A percentile compares a stretch with the other conserved stretches of the same genome.
phyloP scores from a whole-genome alignment of 768 basidiomycete species.

The Suillus tomentosus region DNA sequence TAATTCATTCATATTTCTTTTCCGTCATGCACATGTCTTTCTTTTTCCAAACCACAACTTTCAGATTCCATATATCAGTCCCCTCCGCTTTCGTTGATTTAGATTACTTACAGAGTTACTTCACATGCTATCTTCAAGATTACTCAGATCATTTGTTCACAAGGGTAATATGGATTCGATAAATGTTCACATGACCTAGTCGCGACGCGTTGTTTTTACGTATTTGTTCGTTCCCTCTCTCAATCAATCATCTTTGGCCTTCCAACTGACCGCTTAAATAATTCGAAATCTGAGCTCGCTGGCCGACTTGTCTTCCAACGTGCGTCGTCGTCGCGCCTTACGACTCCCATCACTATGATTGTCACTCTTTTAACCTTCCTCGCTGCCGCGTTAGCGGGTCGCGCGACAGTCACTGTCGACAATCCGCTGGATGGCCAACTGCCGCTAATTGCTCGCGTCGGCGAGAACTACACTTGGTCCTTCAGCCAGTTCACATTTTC shows the following conservation, averaged over 20 bases:
- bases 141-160: slow-evolving; percentile 1
- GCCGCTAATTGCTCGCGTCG: slow-evolving; percentile 74
- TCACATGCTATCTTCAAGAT: slow-evolving; percentile 17
- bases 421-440: slow-evolving; percentile 72
- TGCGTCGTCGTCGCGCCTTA: slow-evolving; percentile 43
- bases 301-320: slow-evolving; percentile 52
- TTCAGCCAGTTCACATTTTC: slow-evolving; percentile 68
- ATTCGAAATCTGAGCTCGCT: slow-evolving; percentile 49
- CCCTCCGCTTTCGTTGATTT: slow-evolving; percentile 16
- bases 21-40: slow-evolving; percentile 4
- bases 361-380: slow-evolving; percentile 58
- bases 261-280: neutral
- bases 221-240: slow-evolving; percentile 15
- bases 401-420: slow-evolving; percentile 51
- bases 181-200: slow-evolving; percentile 30
- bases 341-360: slow-evolving; percentile 63
- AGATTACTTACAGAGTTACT: slow-evolving; percentile 21
- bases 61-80: slow-evolving; percentile 8
- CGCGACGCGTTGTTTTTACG: slow-evolving; percentile 23
- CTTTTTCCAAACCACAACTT: neutral
- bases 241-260: slow-evolving; percentile 12
- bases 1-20: slow-evolving; percentile 25
- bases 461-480: slow-evolving; percentile 67
- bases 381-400: slow-evolving; percentile 39
- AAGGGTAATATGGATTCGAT: slow-evolving; percentile 16